Conservation (phyloP, 2,329 filamentous ascomycete species). For the Paecilomyces niveus region DNA sequence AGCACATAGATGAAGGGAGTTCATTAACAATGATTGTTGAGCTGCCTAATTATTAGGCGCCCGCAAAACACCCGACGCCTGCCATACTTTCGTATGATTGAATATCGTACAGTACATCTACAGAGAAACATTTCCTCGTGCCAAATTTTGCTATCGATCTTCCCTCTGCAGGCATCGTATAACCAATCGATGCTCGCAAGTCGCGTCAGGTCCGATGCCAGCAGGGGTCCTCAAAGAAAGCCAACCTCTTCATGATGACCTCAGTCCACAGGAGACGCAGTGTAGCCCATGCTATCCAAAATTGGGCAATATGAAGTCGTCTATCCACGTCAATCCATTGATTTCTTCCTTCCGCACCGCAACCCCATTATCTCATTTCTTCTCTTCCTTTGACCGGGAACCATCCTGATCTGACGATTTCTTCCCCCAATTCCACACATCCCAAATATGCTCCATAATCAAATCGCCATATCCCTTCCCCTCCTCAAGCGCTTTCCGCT, state of each 20-base stretch:
- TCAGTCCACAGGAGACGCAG: too few species aligned
- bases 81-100: neutral
- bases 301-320: too few species aligned
- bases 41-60: neutral
- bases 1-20: neutral
- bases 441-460: constrained; percentile 41
- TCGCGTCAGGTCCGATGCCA: too few species aligned
- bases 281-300: too few species aligned
- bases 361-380: constrained; percentile 4
- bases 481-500: constrained; percentile 35
- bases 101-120: neutral
- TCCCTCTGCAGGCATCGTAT: neutral
- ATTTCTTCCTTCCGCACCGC: neutral
- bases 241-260: too few species aligned
- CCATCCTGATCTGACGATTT: constrained; percentile 11
- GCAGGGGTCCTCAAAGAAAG: too few species aligned
- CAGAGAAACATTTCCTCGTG: neutral
- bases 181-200: neutral
- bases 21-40: neutral
- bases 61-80: neutral
- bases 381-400: constrained; percentile 9
- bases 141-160: neutral
- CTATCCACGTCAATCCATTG: neutral
- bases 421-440: constrained; percentile 37
- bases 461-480: constrained; percentile 40